Conservation (phyloP, 768 basidiomycete species). For the Kwoniella pini region DNA sequence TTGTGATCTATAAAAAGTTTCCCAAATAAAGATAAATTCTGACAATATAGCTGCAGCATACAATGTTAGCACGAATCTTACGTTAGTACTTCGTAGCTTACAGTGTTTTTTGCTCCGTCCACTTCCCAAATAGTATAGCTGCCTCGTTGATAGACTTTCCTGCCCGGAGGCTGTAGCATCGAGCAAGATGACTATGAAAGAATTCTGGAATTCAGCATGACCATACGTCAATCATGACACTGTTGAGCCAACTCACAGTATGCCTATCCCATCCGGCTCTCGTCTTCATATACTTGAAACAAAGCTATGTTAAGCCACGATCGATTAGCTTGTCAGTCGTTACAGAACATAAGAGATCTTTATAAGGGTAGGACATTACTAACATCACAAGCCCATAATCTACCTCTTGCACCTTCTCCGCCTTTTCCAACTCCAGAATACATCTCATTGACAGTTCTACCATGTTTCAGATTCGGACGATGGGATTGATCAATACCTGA, state of each 20-base stretch:
- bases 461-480: constrained; percentile 3
- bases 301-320: constrained; percentile 53
- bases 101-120: constrained; percentile 83
- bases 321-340: constrained; percentile 7
- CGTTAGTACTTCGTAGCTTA: no score
- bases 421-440: constrained; percentile 36
- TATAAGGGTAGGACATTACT: constrained; percentile 13
- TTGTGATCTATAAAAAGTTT: constrained; percentile 99
- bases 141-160: constrained; percentile 85
- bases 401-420: constrained; percentile 42
- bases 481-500: constrained; percentile 6
- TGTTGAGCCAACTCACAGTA: constrained; percentile 60
- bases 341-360: no score
- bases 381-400: constrained; percentile 53
- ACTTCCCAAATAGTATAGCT: constrained; percentile 94
- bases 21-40: constrained; percentile 91
- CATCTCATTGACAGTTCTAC: constrained; percentile 34
- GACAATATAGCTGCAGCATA: constrained; percentile 85
- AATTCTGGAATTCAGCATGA: no score
- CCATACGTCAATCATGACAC: no score
- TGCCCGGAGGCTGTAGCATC: constrained; percentile 68
- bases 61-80: no score
- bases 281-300: constrained; percentile 95
- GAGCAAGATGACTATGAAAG: constrained; percentile 2
- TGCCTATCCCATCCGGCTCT: constrained; percentile 67